Conservation (phyloP, 495 filamentous ascomycete species). For the Tuber umbilicatum region DNA sequence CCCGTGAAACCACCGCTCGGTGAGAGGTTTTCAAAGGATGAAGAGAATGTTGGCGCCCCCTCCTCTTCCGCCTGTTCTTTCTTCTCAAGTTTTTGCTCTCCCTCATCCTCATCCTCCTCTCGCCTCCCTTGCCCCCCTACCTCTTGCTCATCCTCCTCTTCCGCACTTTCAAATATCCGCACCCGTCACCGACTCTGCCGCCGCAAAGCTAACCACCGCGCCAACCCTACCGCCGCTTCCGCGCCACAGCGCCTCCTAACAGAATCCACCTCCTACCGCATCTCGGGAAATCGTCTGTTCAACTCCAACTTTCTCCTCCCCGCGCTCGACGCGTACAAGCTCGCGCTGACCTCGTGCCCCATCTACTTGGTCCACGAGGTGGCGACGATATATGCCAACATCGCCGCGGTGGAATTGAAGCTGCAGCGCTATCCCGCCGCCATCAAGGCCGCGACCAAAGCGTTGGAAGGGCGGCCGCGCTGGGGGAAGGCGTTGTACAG, state of each 20-base stretch:
- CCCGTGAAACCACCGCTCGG: conserved; percentile 11
- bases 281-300: conserved; percentile 73
- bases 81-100: conserved; percentile 1
- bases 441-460: conserved; percentile 62
- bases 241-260: conserved; percentile 56
- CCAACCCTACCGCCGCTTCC: conserved; percentile 6
- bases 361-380: conserved; percentile 85
- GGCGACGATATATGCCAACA: conserved; percentile 78
- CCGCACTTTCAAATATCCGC: not conserved
- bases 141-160: conserved; percentile 1
- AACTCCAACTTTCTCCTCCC: conserved; percentile 63
- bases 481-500: conserved; percentile 78
- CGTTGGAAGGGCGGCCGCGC: conserved; percentile 68
- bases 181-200: conserved; percentile 3
- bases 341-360: conserved; percentile 73
- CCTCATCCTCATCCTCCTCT: not conserved
- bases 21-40: conserved; percentile 60
- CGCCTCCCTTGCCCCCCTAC: not conserved
- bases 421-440: conserved; percentile 81
- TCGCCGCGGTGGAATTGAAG: conserved; percentile 85
- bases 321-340: conserved; percentile 84
- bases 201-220: conserved; percentile 19
- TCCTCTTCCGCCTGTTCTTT: conserved; percentile 16
- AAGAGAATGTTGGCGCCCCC: conserved; percentile 59
- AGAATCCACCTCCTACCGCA: conserved; percentile 68